Evolutionary conservation across 495 filamentous ascomycete genomes (phyloP), one percentile per base, ranked within the genome.

Genomic region (Copromyces sp.): DNA sequence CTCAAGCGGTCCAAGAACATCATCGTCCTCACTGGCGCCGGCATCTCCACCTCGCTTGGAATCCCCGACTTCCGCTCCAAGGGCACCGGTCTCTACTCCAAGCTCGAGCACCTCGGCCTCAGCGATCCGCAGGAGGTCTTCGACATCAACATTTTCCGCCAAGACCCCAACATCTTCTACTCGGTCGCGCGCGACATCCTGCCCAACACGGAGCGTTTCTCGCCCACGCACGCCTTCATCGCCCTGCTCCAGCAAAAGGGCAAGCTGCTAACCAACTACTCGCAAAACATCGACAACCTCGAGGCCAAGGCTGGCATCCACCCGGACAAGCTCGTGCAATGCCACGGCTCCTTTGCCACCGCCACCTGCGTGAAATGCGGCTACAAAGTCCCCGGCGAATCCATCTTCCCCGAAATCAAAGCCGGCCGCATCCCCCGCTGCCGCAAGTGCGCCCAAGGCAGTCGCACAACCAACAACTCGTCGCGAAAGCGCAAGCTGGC

Each of bases 261-360:
- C 29, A 97, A 97, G 78, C 88, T 99, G 24, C 86, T 98, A 69
- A 98, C 94, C 37, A 97, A 98, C 81, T 99, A 97, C 82, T 96
- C 95, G 3, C 95, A 99, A 80, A 99, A 99, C 79, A 99, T 99
- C 76, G 95, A 99, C 83, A 98, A 98, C 77, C 91, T 99, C 68
- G 95, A 99, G 79, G 89, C 88, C 40, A 90, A 92, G 71, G 95
- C 95, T 2, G 95, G 95, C 16, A 94, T 99, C 68, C 78, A 81
- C 7, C 85, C 89, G 0, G 91, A 94, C 42, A 97, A 97, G 73
- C 89, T 99, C 12, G 90, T 99, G 29, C 95, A 99, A 80, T 98
- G 95, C 78, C 95, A 99, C 75, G 95, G 95, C 69, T 95, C 92
- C 14, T 99, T 97, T 79, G 95, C 95, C 11, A 95, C 90, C 9